Evolutionary conservation across 164 flowering plant genomes (phyloP).

Genomic region (Warburgia ugandensis): DNA sequence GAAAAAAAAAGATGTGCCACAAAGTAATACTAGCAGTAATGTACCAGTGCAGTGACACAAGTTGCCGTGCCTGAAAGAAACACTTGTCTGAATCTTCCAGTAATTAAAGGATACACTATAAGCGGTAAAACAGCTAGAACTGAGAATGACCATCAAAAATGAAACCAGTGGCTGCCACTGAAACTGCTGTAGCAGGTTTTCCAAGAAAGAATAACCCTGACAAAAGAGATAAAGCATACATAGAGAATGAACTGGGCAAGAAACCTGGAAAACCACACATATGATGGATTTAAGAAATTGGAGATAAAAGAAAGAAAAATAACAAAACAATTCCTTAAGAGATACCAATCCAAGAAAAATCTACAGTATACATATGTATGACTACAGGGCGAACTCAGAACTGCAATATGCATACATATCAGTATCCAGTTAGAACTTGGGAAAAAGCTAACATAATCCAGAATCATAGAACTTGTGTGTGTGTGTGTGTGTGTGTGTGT

Average conservation of each 20-base stretch:
- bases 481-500: too few relatives aligned
- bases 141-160: conserved; percentile 97
- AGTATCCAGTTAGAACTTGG: too few relatives aligned
- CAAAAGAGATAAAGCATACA: conserved; percentile 89
- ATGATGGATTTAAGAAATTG: neutral
- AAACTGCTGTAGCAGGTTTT: conserved; percentile 68
- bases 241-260: conserved; percentile 94
- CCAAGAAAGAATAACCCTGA: conserved; percentile 78
- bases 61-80: conserved; percentile 64
- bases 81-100: conserved; percentile 48
- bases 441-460: too few relatives aligned
- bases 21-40: conserved; percentile 17
- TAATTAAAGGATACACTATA: conserved; percentile 50
- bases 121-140: conserved; percentile 78
- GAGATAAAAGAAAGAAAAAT: neutral
- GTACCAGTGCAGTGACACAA: conserved; percentile 60
- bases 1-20: too few relatives aligned
- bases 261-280: conserved; percentile 51
- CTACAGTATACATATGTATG: conserved; percentile 79
- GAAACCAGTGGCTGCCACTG: conserved; percentile 76
- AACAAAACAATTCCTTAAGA: too few relatives aligned
- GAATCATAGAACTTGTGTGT: too few relatives aligned
- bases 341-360: too few relatives aligned
- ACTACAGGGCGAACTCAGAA: conserved; percentile 83
- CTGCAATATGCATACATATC: conserved; percentile 36